Conservation (phyloP, 2,329 filamentous ascomycete genomes). For the Fusarium sp. region DNA sequence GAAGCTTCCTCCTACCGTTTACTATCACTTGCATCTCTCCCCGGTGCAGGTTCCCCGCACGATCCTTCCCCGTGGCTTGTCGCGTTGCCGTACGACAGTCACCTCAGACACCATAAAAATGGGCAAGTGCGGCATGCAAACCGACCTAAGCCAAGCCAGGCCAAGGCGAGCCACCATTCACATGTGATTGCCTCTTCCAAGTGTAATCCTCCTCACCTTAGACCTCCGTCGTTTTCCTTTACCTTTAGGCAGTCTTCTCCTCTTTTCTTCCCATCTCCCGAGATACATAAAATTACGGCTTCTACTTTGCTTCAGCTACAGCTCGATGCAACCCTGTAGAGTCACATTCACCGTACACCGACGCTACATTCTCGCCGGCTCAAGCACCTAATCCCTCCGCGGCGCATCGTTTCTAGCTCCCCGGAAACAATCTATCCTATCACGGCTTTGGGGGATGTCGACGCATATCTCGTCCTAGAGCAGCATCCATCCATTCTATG, state of each 20-base stretch:
- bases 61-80: conserved; percentile 23
- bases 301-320: conserved; percentile 1
- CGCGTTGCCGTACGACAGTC: conserved; percentile 15
- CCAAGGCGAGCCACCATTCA: conserved; percentile 18
- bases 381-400: conserved; percentile 18
- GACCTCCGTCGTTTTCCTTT: neutral
- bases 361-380: conserved; percentile 2
- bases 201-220: neutral
- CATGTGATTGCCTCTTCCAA: conserved; percentile 38
- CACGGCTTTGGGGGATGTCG: conserved; percentile 18
- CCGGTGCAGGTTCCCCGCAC: conserved; percentile 27
- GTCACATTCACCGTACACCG: conserved; percentile 13
- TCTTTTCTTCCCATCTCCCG: neutral
- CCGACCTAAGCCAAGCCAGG: conserved; percentile 12
- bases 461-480: conserved; percentile 13
- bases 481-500: conserved; percentile 1
- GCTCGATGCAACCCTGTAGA: conserved; percentile 13
- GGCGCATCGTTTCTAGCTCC: conserved; percentile 12
- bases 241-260: neutral
- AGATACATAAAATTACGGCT: neutral
- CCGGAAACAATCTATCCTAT: conserved; percentile 27
- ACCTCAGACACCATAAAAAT: conserved; percentile 15
- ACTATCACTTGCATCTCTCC: conserved; percentile 20
- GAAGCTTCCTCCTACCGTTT: neutral
- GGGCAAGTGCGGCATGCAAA: conserved; percentile 2